Conservation (phyloP, 441 rosid genomes). For the Capsella rubella region DNA sequence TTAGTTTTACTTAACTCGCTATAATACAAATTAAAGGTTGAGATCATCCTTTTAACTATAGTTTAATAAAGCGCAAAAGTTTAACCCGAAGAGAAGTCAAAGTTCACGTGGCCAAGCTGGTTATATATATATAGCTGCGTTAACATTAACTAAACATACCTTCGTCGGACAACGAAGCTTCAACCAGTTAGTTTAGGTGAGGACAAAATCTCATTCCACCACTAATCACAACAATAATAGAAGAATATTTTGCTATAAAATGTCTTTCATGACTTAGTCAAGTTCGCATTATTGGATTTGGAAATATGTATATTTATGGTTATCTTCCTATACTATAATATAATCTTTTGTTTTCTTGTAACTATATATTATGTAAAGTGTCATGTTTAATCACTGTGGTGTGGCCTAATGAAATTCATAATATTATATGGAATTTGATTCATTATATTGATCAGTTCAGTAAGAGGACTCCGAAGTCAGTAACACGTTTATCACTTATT, state of each 20-base stretch:
- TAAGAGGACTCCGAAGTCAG: no score
- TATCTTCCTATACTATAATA: neutral
- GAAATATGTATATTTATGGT: neutral
- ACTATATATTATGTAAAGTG: neutral
- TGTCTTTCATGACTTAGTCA: conserved; percentile 22
- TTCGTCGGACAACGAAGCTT: conserved; percentile 40
- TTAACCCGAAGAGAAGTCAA: conserved; percentile 30
- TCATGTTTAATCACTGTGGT: no score
- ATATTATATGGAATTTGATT: no score
- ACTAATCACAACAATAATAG: neutral
- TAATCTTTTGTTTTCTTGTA: neutral
- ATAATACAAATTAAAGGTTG: conserved; percentile 11
- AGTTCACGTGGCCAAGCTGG: conserved; percentile 41
- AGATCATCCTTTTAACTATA: neutral
- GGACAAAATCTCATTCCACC: conserved; percentile 36
- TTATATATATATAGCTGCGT: neutral
- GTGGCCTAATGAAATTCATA: no score
- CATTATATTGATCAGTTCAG: no score
- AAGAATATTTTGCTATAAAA: conserved; percentile 26
- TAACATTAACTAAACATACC: conserved; percentile 11
- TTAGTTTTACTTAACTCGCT: conserved; percentile 15
- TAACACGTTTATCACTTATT: no score
- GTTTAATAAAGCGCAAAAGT: conserved; percentile 23
- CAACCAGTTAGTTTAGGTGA: conserved; percentile 27
- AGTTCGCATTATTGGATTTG: conserved; percentile 18